Percentiles rank a stretch among this genome's conserved stretches.
Conservation (phyloP, 2,329 filamentous ascomycete species). For the Zymoseptoria pseudotritici region DNA sequence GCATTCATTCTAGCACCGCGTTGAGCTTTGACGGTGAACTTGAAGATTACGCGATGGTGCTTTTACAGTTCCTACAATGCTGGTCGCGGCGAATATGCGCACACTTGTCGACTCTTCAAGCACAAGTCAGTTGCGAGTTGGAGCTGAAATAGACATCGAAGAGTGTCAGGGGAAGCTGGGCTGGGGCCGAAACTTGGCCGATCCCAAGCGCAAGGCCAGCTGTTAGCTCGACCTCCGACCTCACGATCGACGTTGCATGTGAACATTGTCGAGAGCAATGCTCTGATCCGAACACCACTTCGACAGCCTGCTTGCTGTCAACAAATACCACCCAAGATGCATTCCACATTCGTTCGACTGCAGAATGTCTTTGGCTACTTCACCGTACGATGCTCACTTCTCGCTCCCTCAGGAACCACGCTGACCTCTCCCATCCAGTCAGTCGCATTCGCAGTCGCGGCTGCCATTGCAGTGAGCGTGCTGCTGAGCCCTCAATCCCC, state of each 20-base stretch:
- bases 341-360: constrained; percentile 73
- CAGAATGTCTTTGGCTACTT: constrained; percentile 98
- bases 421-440: constrained; percentile 37
- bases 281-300: not conserved
- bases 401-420: not conserved
- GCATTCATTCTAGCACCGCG: not conserved
- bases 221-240: not conserved
- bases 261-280: not conserved
- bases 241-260: not conserved
- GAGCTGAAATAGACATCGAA: too few species aligned
- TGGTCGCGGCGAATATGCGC: too few species aligned
- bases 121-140: too few species aligned
- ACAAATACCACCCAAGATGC: constrained; percentile 52
- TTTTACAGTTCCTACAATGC: too few species aligned
- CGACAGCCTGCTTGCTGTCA: not conserved
- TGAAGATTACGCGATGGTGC: too few species aligned
- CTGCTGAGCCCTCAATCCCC: constrained; percentile 63
- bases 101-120: too few species aligned
- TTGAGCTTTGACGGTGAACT: not conserved
- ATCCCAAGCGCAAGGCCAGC: not conserved
- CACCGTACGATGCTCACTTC: constrained; percentile 42
- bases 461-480: constrained; percentile 73
- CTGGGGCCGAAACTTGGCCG: not conserved
- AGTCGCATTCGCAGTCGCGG: constrained; percentile 73
- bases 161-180: not conserved